Evolutionary conservation across 306 rosid genomes (phyloP).

Genomic region (Psophocarpus tetragonolobus): DNA sequence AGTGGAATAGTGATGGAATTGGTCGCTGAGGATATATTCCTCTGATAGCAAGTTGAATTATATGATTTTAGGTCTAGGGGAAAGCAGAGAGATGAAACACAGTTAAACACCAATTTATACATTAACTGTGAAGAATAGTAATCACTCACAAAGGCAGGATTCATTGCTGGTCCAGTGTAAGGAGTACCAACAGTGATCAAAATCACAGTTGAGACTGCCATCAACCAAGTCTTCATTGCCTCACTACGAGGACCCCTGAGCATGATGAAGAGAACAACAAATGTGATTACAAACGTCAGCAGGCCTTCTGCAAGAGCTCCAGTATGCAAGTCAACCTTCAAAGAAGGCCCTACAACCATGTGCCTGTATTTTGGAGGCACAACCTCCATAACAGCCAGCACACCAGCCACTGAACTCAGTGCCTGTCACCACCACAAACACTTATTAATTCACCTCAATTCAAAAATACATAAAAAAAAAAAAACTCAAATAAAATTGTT

Average conservation of each 20-base stretch:
- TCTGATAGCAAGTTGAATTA: background rate
- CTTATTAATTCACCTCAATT: background rate
- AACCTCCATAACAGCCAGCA: slow-evolving; percentile 68
- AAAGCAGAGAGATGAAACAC: background rate
- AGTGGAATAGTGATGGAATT: background rate
- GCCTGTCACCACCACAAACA: slow-evolving; percentile 50
- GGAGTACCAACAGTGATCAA: slow-evolving; percentile 57
- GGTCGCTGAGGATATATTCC: background rate
- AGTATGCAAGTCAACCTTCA: slow-evolving; percentile 31
- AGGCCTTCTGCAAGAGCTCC: slow-evolving; percentile 87
- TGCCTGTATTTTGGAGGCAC: slow-evolving; percentile 65
- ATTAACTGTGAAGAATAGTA: background rate
- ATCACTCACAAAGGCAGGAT: slow-evolving; percentile 83
- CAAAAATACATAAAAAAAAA: background rate
- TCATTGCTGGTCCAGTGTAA: slow-evolving; percentile 91
- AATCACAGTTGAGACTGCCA: slow-evolving; percentile 58
- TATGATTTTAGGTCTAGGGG: background rate
- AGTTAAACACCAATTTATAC: background rate
- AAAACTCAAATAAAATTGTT: background rate
- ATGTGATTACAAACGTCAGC: slow-evolving; percentile 69
- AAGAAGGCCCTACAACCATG: slow-evolving; percentile 76
- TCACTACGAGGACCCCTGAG: slow-evolving; percentile 73
- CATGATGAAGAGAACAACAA: slow-evolving; percentile 63
- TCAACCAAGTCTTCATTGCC: slow-evolving; percentile 55
- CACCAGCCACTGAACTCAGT: slow-evolving; percentile 84